Percentiles rank a stretch among this genome's conserved stretches.
phyloP scores from a whole-genome alignment of 192 early-diverging fungal genomes.

The Lobosporangium transversale region DNA sequence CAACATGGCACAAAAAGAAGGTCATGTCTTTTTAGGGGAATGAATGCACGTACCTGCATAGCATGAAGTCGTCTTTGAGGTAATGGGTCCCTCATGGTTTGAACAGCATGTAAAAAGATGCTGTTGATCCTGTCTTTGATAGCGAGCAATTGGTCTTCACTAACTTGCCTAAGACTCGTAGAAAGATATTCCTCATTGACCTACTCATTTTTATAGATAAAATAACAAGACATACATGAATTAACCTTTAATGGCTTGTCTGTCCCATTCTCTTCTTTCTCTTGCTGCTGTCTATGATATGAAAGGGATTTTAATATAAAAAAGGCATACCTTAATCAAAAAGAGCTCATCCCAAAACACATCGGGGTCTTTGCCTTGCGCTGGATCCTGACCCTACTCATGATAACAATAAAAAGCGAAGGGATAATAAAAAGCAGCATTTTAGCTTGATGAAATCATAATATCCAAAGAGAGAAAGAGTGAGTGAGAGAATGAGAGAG shows the following conservation, averaged over 20 bases:
- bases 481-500: too few species aligned
- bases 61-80: slow-evolving; percentile 44
- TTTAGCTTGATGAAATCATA: too few species aligned
- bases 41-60: slow-evolving; percentile 52
- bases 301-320: too few species aligned
- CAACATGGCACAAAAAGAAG: too few species aligned
- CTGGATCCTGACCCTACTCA: slow-evolving; percentile 59
- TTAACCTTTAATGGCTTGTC: too few species aligned
- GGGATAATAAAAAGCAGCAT: too few species aligned
- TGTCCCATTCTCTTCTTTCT: neutral
- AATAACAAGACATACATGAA: too few species aligned
- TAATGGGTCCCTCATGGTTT: slow-evolving; percentile 53
- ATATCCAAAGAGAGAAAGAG: too few species aligned
- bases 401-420: slow-evolving; percentile 6
- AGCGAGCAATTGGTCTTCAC: slow-evolving; percentile 57
- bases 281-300: neutral
- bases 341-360: slow-evolving; percentile 60
- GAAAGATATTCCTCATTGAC: slow-evolving; percentile 55
- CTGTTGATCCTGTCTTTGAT: slow-evolving; percentile 51
- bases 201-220: too few species aligned
- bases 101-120: slow-evolving; percentile 57
- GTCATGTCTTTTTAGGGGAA: too few species aligned
- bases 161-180: slow-evolving; percentile 43
- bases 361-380: slow-evolving; percentile 49
- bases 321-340: slow-evolving; percentile 48